Percentiles rank a stretch among this genome's conserved stretches.
phyloP scores from a whole-genome alignment of 768 basidiomycete species.

The Tricholoma sp. region DNA sequence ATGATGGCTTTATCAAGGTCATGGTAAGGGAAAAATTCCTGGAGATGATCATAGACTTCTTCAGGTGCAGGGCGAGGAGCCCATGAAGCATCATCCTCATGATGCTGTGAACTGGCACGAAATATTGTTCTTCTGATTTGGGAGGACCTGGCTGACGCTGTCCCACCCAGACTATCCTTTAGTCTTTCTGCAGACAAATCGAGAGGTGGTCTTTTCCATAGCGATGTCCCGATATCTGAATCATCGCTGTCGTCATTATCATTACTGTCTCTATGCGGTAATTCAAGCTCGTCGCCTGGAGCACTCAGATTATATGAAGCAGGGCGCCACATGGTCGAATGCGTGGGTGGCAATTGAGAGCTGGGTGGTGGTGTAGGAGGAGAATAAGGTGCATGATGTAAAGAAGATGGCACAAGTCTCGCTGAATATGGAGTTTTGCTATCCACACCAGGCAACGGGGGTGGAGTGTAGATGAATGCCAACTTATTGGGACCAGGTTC shows the following conservation, averaged over 20 bases:
- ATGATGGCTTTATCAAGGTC: constrained; percentile 85
- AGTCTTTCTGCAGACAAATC: constrained; percentile 8
- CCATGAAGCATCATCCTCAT: constrained; percentile 22
- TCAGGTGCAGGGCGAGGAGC: constrained; percentile 62
- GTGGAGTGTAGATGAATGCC: constrained; percentile 15
- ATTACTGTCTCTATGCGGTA: not conserved
- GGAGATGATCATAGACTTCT: constrained; percentile 74
- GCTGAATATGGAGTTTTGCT: constrained; percentile 11
- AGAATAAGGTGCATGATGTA: not conserved
- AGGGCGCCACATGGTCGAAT: not conserved
- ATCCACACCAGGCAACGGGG: constrained; percentile 13
- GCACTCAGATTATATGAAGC: not conserved
- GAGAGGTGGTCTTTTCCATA: constrained; percentile 30
- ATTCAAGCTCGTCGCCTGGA: not conserved
- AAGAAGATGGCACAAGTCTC: constrained; percentile 10
- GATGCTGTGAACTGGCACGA: constrained; percentile 1
- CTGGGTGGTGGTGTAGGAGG: not conserved
- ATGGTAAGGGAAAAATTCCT: constrained; percentile 84
- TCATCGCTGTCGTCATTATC: constrained; percentile 12
- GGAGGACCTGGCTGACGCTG: constrained; percentile 1
- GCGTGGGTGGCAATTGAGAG: not conserved
- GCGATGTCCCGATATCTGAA: constrained; percentile 9
- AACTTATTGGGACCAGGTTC: constrained; percentile 11
- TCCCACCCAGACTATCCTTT: not conserved
- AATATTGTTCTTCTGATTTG: constrained; percentile 1